Evolutionary conservation across 2,329 filamentous ascomycete genomes (phyloP).

Genomic region (Laburnicola sp.): DNA sequence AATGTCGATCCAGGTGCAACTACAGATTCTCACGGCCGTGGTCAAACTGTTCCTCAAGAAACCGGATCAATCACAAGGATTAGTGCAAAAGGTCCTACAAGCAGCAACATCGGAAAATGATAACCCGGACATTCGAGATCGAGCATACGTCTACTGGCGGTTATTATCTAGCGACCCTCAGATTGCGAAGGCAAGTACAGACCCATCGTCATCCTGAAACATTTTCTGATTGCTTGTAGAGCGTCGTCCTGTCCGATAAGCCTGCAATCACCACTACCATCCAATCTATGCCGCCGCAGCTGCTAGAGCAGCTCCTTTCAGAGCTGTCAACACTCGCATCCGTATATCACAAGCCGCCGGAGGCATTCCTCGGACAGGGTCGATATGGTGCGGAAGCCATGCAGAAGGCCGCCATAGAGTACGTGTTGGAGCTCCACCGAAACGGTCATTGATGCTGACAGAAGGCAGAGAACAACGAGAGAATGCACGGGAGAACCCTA

Average conservation of each 20-base stretch:
- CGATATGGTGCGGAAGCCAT: slow-evolving; percentile 92
- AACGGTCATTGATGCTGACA: slow-evolving; percentile 18
- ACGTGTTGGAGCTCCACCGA: slow-evolving; percentile 30
- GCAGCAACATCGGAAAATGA: slow-evolving; percentile 92
- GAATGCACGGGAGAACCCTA: slow-evolving; percentile 89
- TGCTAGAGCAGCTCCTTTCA: slow-evolving; percentile 85
- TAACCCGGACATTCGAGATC: slow-evolving; percentile 94
- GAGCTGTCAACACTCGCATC: slow-evolving; percentile 95
- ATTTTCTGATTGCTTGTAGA: slow-evolving; percentile 50
- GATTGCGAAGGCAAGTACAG: slow-evolving; percentile 71
- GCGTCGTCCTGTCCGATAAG: slow-evolving; percentile 89
- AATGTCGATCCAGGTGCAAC: slow-evolving; percentile 70
- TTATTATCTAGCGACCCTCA: slow-evolving; percentile 89
- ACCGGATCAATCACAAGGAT: slow-evolving; percentile 82
- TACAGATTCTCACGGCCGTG: slow-evolving; percentile 95
- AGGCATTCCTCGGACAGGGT: slow-evolving; percentile 96
- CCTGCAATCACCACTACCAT: slow-evolving; percentile 94
- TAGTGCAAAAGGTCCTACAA: slow-evolving; percentile 94
- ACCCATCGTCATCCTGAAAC: background rate
- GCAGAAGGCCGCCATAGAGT: slow-evolving; percentile 90
- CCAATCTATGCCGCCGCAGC: slow-evolving; percentile 76
- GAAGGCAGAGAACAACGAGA: slow-evolving; percentile 74
- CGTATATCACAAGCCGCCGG: slow-evolving; percentile 96
- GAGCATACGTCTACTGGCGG: slow-evolving; percentile 98
- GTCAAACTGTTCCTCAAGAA: slow-evolving; percentile 98